Evolutionary conservation across 2,329 filamentous ascomycete genomes (phyloP).

Genomic region (Fusarium siculi): DNA sequence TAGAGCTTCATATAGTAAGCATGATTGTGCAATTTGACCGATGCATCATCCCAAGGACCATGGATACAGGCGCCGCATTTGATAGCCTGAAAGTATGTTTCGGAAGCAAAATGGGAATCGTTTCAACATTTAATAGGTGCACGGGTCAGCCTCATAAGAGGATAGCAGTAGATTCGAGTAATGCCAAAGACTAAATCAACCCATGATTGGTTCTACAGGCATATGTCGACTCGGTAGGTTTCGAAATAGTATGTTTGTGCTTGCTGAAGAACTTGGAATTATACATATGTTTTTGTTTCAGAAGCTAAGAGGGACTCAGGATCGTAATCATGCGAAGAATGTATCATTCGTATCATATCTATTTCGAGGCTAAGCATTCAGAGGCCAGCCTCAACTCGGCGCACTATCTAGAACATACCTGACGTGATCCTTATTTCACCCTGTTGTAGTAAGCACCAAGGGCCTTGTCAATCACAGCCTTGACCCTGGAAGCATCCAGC

Average conservation of each 20-base stretch:
- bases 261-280: fast-evolving
- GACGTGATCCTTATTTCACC: slow-evolving; percentile 15
- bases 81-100: not conserved
- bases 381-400: not conserved
- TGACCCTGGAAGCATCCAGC: slow-evolving; percentile 66
- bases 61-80: not conserved
- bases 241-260: not conserved
- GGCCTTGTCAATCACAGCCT: slow-evolving; percentile 66
- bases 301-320: fast-evolving
- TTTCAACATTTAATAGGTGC: fast-evolving
- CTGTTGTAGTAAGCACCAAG: slow-evolving; percentile 57
- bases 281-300: fast-evolving
- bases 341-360: not conserved
- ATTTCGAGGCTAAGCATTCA: not conserved
- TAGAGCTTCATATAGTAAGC: not conserved
- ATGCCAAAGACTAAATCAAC: not conserved
- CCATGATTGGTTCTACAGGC: not conserved
- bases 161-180: not conserved
- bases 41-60: not conserved
- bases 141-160: fast-evolving
- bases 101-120: fast-evolving
- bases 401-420: not conserved
- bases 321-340: not conserved
- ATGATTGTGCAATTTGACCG: not conserved
- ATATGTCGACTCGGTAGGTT: not conserved